These are phyloP conservation scores for Rhizodiscina lignyota DNA, from an alignment of 495 filamentous ascomycete genomes.

Conservation along the genomic window DNA sequence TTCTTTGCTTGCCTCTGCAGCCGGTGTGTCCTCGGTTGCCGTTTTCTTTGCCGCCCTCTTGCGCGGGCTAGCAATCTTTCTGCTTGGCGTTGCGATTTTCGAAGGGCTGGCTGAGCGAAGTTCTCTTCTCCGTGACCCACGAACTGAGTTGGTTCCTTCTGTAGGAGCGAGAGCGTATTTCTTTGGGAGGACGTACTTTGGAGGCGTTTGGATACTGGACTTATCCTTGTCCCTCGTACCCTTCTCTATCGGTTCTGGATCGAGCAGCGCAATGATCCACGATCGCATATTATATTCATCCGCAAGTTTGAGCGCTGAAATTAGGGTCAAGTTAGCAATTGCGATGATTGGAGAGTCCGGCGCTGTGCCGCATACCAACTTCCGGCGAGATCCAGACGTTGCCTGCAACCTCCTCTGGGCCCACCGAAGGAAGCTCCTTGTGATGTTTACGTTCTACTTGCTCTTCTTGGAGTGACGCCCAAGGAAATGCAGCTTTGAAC, in stretches of 20 bases:
- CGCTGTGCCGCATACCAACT: constrained; percentile 44
- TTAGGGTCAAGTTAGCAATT: constrained; percentile 1
- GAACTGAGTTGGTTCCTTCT: constrained; percentile 5
- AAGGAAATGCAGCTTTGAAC: constrained; percentile 98
- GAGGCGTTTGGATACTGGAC: constrained; percentile 21
- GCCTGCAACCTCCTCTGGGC: constrained; percentile 81
- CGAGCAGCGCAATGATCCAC: constrained; percentile 83
- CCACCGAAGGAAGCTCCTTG: constrained; percentile 58
- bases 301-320: constrained; percentile 62
- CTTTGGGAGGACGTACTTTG: constrained; percentile 20
- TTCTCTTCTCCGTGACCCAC: constrained; percentile 9
- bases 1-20: constrained; percentile 27
- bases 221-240: constrained; percentile 30
- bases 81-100: constrained; percentile 28
- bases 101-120: constrained; percentile 43
- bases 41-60: constrained; percentile 24
- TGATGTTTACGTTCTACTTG: constrained; percentile 72
- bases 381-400: constrained; percentile 90
- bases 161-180: constrained; percentile 24
- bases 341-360: neutral
- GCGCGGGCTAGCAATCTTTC: constrained; percentile 45
- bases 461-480: constrained; percentile 73
- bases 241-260: constrained; percentile 51
- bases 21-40: constrained; percentile 3
- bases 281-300: constrained; percentile 66